Conservation (phyloP, 2,329 filamentous ascomycete species). For the Kalmusia sp. region DNA sequence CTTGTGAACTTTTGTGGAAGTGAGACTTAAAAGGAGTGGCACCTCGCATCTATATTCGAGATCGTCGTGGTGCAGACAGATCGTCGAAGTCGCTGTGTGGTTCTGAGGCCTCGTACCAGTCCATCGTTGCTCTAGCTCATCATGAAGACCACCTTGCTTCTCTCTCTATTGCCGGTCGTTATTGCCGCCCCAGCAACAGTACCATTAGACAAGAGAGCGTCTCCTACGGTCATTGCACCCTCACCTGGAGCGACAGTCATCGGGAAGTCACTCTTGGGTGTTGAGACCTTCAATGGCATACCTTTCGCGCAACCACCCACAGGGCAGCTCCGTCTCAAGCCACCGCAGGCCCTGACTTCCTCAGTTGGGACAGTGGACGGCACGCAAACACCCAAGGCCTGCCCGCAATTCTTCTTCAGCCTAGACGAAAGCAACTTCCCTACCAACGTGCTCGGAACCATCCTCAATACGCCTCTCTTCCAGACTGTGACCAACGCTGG, state of each 20-base stretch:
- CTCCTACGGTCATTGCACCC: constrained; percentile 62
- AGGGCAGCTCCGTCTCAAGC: constrained; percentile 70
- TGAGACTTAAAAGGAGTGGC: constrained; percentile 10
- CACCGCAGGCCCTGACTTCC: constrained; percentile 67
- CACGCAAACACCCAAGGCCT: constrained; percentile 65
- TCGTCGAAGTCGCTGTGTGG: background rate
- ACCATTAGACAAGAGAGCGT: constrained; percentile 54
- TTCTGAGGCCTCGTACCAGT: background rate
- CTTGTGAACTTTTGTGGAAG: constrained; percentile 23
- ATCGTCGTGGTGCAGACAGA: constrained; percentile 4
- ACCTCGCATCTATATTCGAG: background rate
- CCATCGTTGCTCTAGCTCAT: constrained; percentile 18
- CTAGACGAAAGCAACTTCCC: constrained; percentile 48
- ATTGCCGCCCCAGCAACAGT: constrained; percentile 36
- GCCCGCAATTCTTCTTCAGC: constrained; percentile 74
- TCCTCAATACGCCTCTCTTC: constrained; percentile 49
- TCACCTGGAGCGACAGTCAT: constrained; percentile 62
- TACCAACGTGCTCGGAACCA: constrained; percentile 42
- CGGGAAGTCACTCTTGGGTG: constrained; percentile 53
- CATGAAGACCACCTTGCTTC: constrained; percentile 35
- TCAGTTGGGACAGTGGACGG: constrained; percentile 68
- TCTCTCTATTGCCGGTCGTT: constrained; percentile 36
- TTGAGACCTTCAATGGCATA: constrained; percentile 77
- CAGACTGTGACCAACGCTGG: constrained; percentile 45
- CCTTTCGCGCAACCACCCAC: constrained; percentile 76